Base-by-base conservation (phyloP, 176 grass and related monocot species). In the Triticum urartu region DNA sequence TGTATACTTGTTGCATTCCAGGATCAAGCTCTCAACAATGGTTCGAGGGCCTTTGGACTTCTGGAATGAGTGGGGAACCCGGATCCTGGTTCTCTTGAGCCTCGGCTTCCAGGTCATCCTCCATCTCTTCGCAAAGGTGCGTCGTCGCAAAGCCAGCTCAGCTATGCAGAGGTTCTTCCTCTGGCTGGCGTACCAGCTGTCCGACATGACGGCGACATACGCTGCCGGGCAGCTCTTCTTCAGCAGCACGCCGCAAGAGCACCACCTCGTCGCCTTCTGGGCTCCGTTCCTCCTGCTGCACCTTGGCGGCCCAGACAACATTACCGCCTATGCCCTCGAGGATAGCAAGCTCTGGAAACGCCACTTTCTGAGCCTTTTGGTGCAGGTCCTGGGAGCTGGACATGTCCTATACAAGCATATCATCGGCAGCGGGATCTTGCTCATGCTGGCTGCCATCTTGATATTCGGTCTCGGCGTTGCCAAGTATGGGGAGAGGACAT, bases 271-370 rank as follows among this genome's bases (percentile, higher is more conserved):
- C 0, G 64, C 65, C 6, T 83, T 83, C n/a, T 86, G 84, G 84
- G 42, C 81, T 1, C 85, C 89, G 0, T 88, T 91, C 75, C 81
- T 91, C 38, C 65, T 91, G 6, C 40, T 91, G 6, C 89, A 91
- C 32, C 89, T 91, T 17, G 89, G 85, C 0, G 85, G 85, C 8
- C 89, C 54, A 1, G 85, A 91, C 33, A 84, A 73, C 74, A 91
- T 91, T 40, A 88, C 85, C 1, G 64, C 89, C 11, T 85, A 75
- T 22, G 75, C 89, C 5, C 25, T 91, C 0, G 7, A 92, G 84
- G 90, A 83, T 36, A 65, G 79, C 58, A 9, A 80, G 56, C 72
- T 88, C 61, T 59, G 87, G 65, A 10, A 43, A 40, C 62, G 78
- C 40, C 86, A 87, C 58, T 21, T 88, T 3, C 61, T 82, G 2